phyloP scores from a whole-genome alignment of 2,329 filamentous ascomycete genomes.

The Monosporascus ibericus region DNA sequence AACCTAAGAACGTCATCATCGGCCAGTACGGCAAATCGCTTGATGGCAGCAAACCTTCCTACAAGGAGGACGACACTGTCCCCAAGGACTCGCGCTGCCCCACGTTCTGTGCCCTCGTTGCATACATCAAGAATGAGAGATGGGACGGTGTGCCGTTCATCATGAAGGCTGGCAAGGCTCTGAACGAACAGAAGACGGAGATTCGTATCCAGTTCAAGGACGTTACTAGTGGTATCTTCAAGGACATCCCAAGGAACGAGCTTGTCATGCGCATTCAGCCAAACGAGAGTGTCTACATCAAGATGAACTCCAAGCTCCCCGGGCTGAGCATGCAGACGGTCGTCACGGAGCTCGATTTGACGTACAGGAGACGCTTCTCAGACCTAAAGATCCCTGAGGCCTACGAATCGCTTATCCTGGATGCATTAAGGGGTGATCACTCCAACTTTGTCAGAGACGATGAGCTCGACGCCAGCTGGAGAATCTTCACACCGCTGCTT shows the following conservation, averaged over 20 bases:
- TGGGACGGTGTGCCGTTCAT: slow-evolving; percentile 99
- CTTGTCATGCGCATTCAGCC: slow-evolving; percentile 98
- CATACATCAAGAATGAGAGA: slow-evolving; percentile 98
- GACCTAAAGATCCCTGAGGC: slow-evolving; percentile 99
- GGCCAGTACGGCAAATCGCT: slow-evolving; percentile 96
- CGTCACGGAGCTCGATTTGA: slow-evolving; percentile 95
- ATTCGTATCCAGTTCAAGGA: slow-evolving; percentile 99
- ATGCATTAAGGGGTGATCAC: slow-evolving; percentile 97
- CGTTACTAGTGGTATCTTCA: slow-evolving; percentile 98
- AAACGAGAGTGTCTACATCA: slow-evolving; percentile 99
- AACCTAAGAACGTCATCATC: slow-evolving; percentile 99
- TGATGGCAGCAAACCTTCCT: slow-evolving; percentile 91
- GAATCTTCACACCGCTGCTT: slow-evolving; percentile 93
- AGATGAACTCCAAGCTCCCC: slow-evolving; percentile 99
- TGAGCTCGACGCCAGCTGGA: slow-evolving; percentile 96
- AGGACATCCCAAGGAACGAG: slow-evolving; percentile 98
- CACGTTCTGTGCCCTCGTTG: slow-evolving; percentile 94
- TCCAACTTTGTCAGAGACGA: slow-evolving; percentile 98
- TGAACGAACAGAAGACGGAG: slow-evolving; percentile 99
- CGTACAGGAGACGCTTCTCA: slow-evolving; percentile 96
- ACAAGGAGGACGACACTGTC: slow-evolving; percentile 98
- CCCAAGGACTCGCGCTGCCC: slow-evolving; percentile 96
- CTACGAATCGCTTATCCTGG: slow-evolving; percentile 94
- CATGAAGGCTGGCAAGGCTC: slow-evolving; percentile 95
- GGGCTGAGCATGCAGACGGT: slow-evolving; percentile 99